Evolutionary conservation across 164 flowering plant species (phyloP).

Genomic region (Vitis rotundifolia): DNA sequence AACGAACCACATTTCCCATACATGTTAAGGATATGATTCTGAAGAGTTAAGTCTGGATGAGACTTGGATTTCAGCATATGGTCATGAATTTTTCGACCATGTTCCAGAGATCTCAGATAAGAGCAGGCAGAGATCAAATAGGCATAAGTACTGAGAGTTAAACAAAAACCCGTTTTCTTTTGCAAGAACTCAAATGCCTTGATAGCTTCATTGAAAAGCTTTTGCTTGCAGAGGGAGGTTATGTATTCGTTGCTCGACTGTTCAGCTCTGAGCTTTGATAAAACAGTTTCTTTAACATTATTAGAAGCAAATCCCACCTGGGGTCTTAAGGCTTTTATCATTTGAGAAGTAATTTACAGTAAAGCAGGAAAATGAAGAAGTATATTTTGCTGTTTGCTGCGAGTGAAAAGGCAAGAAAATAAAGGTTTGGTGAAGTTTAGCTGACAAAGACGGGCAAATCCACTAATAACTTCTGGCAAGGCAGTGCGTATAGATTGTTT

Average conservation of each 20-base stretch:
- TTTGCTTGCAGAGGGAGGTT: conserved; percentile 53
- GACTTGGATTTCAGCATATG: conserved; percentile 36
- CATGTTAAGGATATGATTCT: conserved; percentile 65
- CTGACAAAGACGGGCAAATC: no score
- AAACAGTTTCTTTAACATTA: background rate
- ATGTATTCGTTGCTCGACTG: conserved; percentile 50
- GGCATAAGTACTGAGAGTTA: conserved; percentile 43
- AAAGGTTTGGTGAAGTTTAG: no score
- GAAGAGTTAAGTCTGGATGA: conserved; percentile 44
- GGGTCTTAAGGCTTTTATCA: conserved; percentile 2
- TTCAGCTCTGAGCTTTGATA: conserved; percentile 30
- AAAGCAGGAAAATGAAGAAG: no score
- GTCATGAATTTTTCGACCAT: conserved; percentile 47
- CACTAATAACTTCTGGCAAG: no score
- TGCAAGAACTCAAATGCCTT: conserved; percentile 46
- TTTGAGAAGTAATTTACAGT: no score
- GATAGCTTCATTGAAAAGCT: conserved; percentile 49
- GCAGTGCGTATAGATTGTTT: no score
- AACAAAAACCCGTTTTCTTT: conserved; percentile 26
- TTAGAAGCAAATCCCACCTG: background rate
- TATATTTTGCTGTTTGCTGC: no score
- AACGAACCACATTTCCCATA: conserved; percentile 67
- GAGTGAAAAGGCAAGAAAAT: no score
- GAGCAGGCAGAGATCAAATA: conserved; percentile 55
- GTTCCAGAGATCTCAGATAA: conserved; percentile 39